Base-by-base conservation (phyloP, 192 early-diverging fungal genomes). In the Lunasporangiospora selenospora region DNA sequence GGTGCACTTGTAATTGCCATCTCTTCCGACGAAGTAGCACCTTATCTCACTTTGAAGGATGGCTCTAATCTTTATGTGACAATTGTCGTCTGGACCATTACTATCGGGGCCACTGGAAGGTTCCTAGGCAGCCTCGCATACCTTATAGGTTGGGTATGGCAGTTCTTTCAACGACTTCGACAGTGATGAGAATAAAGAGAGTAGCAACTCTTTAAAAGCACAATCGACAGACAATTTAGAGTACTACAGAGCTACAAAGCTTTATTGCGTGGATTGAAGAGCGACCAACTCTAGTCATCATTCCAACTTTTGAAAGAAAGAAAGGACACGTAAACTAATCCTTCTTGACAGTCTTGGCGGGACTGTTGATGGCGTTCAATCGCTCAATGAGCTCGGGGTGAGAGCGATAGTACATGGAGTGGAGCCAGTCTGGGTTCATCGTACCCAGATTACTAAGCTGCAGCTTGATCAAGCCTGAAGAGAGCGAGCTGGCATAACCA, bases 341-440 rank as follows among this genome's bases (percentile, higher is more conserved):
- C 4, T 50, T 54, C 31, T 62, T 71, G 24, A 58, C 46, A 23
- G 48, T 24, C 30, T 71, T 71, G 29, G 67, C 26, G 19, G 59
- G 59, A 34, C 38, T 46, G 24, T 62, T 40, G 53, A 71, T 71
- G 13, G 89, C 89, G 42, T 84, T 82, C 49, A 93, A 78, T 51
- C 97, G 84, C 79, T 99, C 95, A 6, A 94, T 85, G 24, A 99
- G 80, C 36, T 92, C 93, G 39, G 97, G 97, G 57, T 98, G 95
- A 9, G 89, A 92, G 47, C 94, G 91, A 61, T 97, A 88, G 79
- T 89, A 97, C n/a, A 92, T 90, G 42, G 90, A 92, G 65, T 95
- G 95, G 53, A 91, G 83, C 52, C 83, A 82, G 63, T 98, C 95
- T 11, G 92, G 86, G 50, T 94, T 95, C 77, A 97, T 83, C 19